phyloP scores from a whole-genome alignment of 2,329 filamentous ascomycete genomes.

The Penicillium sp. region DNA sequence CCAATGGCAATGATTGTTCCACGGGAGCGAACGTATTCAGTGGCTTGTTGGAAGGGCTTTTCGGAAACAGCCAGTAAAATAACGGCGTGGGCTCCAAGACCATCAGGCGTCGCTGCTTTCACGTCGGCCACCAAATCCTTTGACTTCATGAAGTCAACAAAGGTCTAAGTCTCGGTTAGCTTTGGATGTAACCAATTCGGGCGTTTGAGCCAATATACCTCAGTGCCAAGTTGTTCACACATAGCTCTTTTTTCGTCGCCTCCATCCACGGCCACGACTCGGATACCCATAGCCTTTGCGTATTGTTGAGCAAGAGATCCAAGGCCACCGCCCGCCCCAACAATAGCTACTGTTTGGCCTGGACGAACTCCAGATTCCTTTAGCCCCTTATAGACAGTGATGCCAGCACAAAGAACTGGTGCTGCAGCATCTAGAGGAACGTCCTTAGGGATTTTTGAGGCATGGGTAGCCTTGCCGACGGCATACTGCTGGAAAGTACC shows the following conservation, averaged over 20 bases:
- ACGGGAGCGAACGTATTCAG: slow-evolving; percentile 75
- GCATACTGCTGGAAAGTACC: slow-evolving; percentile 91
- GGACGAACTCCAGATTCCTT: slow-evolving; percentile 76
- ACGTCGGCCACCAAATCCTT: slow-evolving; percentile 78
- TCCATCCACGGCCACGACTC: slow-evolving; percentile 75
- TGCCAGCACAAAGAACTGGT: slow-evolving; percentile 78
- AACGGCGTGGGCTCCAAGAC: slow-evolving; percentile 70
- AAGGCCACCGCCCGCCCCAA: slow-evolving; percentile 82
- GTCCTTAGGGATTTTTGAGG: slow-evolving; percentile 76
- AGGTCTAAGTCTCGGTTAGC: slow-evolving; percentile 41
- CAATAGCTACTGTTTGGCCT: slow-evolving; percentile 77
- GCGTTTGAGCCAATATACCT: slow-evolving; percentile 29
- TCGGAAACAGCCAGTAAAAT: slow-evolving; percentile 79
- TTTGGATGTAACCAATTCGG: no score
- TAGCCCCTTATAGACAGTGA: slow-evolving; percentile 85
- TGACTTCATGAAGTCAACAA: slow-evolving; percentile 73
- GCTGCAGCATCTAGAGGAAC: slow-evolving; percentile 73
- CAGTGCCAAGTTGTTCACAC: slow-evolving; percentile 65
- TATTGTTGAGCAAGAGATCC: slow-evolving; percentile 82
- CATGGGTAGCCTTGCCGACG: slow-evolving; percentile 80
- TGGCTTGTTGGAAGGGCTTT: slow-evolving; percentile 90
- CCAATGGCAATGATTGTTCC: slow-evolving; percentile 84
- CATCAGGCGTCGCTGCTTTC: slow-evolving; percentile 73
- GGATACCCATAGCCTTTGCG: slow-evolving; percentile 83
- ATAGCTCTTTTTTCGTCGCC: slow-evolving; percentile 76